A percentile compares a stretch with the other conserved stretches of the same genome.
phyloP scores from a whole-genome alignment of 2,329 filamentous ascomycete species.

The Curvularia lunata region DNA sequence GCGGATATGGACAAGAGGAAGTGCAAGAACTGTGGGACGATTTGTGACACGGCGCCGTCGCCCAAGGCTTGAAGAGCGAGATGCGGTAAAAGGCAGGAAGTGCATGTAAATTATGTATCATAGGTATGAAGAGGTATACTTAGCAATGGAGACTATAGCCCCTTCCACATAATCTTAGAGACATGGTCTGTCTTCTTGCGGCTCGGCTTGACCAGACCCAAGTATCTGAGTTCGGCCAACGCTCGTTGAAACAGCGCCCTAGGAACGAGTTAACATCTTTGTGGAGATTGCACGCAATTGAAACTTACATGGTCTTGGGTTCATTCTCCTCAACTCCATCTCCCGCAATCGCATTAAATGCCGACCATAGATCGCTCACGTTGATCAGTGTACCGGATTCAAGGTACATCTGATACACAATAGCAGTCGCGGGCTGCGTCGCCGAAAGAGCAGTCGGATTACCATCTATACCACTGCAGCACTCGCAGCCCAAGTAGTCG shows the following conservation, averaged over 20 bases:
- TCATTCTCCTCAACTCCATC: constrained; percentile 56
- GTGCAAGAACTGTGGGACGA: constrained; percentile 75
- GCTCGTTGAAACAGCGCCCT: constrained; percentile 81
- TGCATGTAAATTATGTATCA: constrained; percentile 19
- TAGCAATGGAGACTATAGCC: constrained; percentile 58
- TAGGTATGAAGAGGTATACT: constrained; percentile 6
- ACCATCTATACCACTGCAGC: constrained; percentile 60
- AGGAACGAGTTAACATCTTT: constrained; percentile 18
- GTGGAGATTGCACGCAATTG: neutral
- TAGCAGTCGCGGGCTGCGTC: constrained; percentile 72
- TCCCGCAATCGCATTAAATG: constrained; percentile 71
- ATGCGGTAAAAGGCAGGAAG: neutral
- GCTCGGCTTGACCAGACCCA: constrained; percentile 88
- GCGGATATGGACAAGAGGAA: constrained; percentile 71
- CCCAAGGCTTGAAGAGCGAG: constrained; percentile 19
- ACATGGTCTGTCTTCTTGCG: constrained; percentile 93
- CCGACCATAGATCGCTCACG: constrained; percentile 78
- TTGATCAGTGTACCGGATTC: constrained; percentile 81
- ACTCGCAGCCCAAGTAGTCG: constrained; percentile 77
- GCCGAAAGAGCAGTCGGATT: constrained; percentile 57
- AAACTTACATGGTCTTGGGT: constrained; percentile 55
- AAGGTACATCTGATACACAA: constrained; percentile 79
- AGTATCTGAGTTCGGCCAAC: constrained; percentile 80
- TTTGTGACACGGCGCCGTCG: constrained; percentile 74
- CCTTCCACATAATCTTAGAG: constrained; percentile 82